Evolutionary conservation across 2,329 filamentous ascomycete genomes (phyloP).

Genomic region (Calonectria crousiana): DNA sequence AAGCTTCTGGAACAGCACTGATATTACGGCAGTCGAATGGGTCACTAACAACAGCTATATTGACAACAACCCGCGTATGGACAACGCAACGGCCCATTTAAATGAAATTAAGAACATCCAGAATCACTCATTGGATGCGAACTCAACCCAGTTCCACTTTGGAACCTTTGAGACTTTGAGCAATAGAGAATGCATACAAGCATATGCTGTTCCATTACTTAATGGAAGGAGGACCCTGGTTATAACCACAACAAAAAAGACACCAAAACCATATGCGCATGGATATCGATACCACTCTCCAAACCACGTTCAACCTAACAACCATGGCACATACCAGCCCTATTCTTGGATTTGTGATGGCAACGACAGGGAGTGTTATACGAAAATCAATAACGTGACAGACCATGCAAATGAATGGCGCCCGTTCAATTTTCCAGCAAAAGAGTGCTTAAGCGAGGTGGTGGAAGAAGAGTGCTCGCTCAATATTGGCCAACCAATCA

Average conservation of each 20-base stretch:
- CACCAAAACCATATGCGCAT: neutral
- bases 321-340: neutral
- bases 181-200: neutral
- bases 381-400: neutral
- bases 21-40: neutral
- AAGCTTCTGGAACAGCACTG: slow-evolving; percentile 18
- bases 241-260: neutral
- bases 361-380: neutral
- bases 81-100: neutral
- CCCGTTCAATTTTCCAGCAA: slow-evolving; percentile 7
- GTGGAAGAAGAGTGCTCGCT: neutral
- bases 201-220: neutral
- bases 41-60: no score
- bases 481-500: neutral
- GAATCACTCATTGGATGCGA: neutral
- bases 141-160: neutral
- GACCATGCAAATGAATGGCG: neutral
- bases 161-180: neutral
- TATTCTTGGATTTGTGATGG: neutral
- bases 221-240: neutral
- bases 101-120: neutral
- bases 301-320: neutral
- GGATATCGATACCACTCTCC: neutral
- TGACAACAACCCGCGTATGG: no score
- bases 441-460: slow-evolving; percentile 10